Conservation (phyloP, 805 yeast species). For the Ogataea chonburiensis region DNA sequence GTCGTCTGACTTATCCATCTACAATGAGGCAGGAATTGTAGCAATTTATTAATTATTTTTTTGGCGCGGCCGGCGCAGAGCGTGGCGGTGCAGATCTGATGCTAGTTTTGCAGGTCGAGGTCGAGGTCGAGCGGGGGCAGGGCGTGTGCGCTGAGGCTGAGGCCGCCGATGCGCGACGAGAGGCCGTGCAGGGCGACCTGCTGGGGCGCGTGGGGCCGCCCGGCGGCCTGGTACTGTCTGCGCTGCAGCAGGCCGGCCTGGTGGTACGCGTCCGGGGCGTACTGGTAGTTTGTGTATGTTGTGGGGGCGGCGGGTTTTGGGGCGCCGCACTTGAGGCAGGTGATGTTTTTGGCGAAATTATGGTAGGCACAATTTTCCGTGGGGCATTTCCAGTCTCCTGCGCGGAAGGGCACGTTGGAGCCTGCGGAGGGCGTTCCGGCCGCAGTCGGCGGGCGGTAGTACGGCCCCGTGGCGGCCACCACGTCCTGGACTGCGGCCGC, state of each 20-base stretch:
- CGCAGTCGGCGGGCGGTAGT: conserved; percentile 19
- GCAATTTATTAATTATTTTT: conserved; percentile 1
- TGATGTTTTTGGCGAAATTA: conserved; percentile 86
- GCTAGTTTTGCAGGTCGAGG: conserved; percentile 6
- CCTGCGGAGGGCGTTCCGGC: conserved; percentile 16
- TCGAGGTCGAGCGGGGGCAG: conserved; percentile 5
- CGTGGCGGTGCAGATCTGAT: conserved; percentile 10
- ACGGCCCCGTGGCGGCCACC: conserved; percentile 18
- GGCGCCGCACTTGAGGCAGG: conserved; percentile 86
- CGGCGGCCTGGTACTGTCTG: too few species aligned
- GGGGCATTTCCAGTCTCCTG: conserved; percentile 95
- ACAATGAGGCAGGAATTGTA: neutral
- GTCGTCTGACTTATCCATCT: conserved; percentile 24
- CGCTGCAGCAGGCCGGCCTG: conserved; percentile 4
- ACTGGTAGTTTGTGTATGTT: conserved; percentile 4
- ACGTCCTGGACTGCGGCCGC: conserved; percentile 69
- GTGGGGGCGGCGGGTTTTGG: conserved; percentile 41
- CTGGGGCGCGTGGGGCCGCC: too few species aligned
- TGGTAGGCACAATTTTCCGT: conserved; percentile 80
- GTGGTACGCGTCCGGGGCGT: conserved; percentile 7
- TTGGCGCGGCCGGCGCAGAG: conserved; percentile 7
- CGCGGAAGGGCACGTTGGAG: conserved; percentile 82
- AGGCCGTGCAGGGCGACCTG: conserved; percentile 16
- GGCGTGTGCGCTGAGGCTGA: conserved; percentile 18
- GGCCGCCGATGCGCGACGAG: conserved; percentile 24